phyloP scores from a whole-genome alignment of 345 rosid genomes.

The Capsella bursapastoris region DNA sequence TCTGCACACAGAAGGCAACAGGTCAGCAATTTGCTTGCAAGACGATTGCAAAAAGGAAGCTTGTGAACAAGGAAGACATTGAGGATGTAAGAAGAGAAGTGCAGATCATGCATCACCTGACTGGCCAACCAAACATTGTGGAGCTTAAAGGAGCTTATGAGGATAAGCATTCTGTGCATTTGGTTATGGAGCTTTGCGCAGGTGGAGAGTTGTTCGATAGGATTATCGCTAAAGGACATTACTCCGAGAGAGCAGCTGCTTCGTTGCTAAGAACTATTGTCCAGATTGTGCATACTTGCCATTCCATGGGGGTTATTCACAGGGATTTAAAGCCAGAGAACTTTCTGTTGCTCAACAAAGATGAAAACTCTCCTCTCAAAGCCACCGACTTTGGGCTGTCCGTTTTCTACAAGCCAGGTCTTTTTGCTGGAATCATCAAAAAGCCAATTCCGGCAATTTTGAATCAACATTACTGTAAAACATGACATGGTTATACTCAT shows the following conservation, averaged over 20 bases:
- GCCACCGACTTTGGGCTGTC: constrained; percentile 76
- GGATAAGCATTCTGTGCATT: constrained; percentile 70
- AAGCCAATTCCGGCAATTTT: not conserved
- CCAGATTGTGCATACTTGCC: constrained; percentile 66
- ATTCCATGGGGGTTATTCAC: constrained; percentile 76
- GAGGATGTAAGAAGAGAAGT: constrained; percentile 75
- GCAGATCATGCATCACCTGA: constrained; percentile 74
- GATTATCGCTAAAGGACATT: constrained; percentile 71
- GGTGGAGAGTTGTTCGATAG: constrained; percentile 79
- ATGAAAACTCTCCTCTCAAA: constrained; percentile 70
- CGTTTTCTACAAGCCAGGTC: constrained; percentile 73
- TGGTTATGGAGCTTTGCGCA: constrained; percentile 83
- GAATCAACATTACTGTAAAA: constrained; percentile 9
- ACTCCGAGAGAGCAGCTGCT: constrained; percentile 71
- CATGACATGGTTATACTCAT: not conserved
- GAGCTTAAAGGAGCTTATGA: constrained; percentile 78
- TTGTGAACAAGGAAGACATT: constrained; percentile 65
- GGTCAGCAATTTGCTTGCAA: constrained; percentile 73
- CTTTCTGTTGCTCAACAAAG: constrained; percentile 64
- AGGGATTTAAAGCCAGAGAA: constrained; percentile 81
- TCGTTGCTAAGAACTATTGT: constrained; percentile 63
- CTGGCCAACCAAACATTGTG: constrained; percentile 69
- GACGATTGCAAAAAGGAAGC: constrained; percentile 68
- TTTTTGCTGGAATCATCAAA: not conserved
- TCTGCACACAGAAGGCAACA: constrained; percentile 58